These are phyloP conservation scores for Lentinula sp. DNA, from an alignment of 768 basidiomycete genomes.

Conservation along the genomic window DNA sequence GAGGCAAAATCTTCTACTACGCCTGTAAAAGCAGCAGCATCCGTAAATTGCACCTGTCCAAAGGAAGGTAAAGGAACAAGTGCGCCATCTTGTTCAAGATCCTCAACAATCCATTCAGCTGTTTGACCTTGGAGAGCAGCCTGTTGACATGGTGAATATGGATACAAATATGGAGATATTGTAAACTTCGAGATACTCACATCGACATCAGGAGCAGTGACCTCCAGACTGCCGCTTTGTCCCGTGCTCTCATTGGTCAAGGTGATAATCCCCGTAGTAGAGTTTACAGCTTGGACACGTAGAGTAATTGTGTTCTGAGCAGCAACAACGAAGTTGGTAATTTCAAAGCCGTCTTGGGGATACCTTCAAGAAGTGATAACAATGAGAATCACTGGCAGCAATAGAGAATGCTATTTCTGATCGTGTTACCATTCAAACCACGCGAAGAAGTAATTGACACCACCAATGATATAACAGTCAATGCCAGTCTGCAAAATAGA, in stretches of 20 bases:
- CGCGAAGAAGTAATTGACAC: no score
- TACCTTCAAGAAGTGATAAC: not conserved
- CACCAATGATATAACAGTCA: no score
- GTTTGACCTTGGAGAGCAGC: not conserved
- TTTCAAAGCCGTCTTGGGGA: not conserved
- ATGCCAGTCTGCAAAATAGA: no score
- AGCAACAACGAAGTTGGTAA: not conserved
- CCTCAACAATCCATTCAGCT: not conserved
- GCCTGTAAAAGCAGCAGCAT: no score
- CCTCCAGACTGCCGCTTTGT: no score
- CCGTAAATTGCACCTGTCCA: not conserved
- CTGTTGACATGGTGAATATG: not conserved
- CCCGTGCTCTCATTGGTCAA: not conserved
- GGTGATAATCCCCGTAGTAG: not conserved
- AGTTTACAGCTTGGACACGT: not conserved
- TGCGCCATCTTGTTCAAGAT: not conserved
- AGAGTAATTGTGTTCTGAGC: not conserved
- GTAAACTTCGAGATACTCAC: not conserved
- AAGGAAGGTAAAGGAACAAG: not conserved
- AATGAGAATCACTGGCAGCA: no score
- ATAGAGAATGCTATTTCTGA: no score
- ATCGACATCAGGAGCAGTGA: not conserved
- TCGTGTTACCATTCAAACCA: no score
- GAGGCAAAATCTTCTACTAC: no score
- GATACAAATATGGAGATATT: not conserved